These are phyloP conservation scores for Fusarium multiceps DNA, from an alignment of 2,329 filamentous ascomycete genomes.

Conservation along the genomic window DNA sequence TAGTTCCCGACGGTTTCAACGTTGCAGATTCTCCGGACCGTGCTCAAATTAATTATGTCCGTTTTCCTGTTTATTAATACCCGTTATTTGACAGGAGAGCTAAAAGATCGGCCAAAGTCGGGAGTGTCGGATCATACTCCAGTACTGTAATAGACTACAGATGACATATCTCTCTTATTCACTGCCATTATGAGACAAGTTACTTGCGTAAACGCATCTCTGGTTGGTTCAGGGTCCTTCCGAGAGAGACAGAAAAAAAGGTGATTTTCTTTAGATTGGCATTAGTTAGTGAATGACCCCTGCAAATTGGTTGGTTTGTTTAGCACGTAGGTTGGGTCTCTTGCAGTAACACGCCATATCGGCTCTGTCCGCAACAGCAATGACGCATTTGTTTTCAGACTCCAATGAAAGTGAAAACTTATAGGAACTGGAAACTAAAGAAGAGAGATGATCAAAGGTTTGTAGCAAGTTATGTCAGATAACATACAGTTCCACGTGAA, in stretches of 20 bases:
- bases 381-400: background rate
- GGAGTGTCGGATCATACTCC: background rate
- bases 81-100: background rate
- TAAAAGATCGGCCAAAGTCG: conserved; percentile 42
- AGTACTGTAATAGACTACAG: background rate
- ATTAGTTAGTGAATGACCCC: background rate
- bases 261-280: conserved; percentile 22
- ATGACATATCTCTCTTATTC: background rate
- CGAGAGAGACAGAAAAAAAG: conserved; percentile 7
- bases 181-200: background rate
- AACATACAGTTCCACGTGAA: background rate
- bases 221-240: conserved; percentile 34
- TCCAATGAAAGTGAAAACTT: background rate
- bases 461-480: background rate
- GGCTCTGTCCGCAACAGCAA: background rate
- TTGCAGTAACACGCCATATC: conserved; percentile 31
- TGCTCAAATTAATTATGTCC: conserved; percentile 12
- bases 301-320: conserved; percentile 1
- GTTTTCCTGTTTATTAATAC: background rate
- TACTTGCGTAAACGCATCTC: conserved; percentile 16
- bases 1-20: conserved; percentile 17
- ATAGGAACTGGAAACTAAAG: background rate
- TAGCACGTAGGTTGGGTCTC: background rate
- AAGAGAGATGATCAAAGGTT: background rate
- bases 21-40: conserved; percentile 14